These are phyloP conservation scores for Starmerella vaccinii DNA, from an alignment of 805 yeast species.

Conservation along the genomic window DNA sequence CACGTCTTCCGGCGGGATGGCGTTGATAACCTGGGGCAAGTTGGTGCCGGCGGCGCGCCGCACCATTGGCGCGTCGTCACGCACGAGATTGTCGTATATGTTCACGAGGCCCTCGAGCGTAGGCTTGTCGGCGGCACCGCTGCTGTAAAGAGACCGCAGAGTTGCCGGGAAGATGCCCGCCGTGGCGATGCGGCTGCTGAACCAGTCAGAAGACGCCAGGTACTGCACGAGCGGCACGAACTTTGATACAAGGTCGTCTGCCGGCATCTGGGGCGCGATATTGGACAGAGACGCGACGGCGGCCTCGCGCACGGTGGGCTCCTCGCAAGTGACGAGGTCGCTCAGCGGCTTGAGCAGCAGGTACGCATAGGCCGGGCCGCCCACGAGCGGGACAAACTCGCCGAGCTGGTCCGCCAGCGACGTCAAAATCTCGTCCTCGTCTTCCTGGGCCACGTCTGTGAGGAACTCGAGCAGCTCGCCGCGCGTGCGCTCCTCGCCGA, in stretches of 20 bases:
- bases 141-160: constrained; percentile 29
- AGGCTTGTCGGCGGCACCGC: background rate
- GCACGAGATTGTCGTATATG: constrained; percentile 58
- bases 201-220: constrained; percentile 86
- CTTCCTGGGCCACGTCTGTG: constrained; percentile 60
- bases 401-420: constrained; percentile 87
- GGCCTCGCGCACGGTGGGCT: constrained; percentile 88
- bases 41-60: constrained; percentile 86
- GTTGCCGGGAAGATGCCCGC: constrained; percentile 77
- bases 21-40: constrained; percentile 62
- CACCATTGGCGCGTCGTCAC: constrained; percentile 96
- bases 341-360: constrained; percentile 57
- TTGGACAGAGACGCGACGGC: constrained; percentile 78
- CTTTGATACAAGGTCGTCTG: constrained; percentile 50
- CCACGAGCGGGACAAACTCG: constrained; percentile 75
- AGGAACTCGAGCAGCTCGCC: constrained; percentile 82
- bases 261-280: constrained; percentile 51
- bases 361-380: constrained; percentile 62
- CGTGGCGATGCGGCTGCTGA: constrained; percentile 80
- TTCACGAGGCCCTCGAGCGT: constrained; percentile 44
- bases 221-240: constrained; percentile 69
- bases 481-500: constrained; percentile 89
- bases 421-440: constrained; percentile 95
- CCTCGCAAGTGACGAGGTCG: constrained; percentile 82
- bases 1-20: constrained; percentile 30